These are phyloP conservation scores for Pythium biforme DNA, from an alignment of 352 stramenopile genomes.

Conservation along the genomic window DNA sequence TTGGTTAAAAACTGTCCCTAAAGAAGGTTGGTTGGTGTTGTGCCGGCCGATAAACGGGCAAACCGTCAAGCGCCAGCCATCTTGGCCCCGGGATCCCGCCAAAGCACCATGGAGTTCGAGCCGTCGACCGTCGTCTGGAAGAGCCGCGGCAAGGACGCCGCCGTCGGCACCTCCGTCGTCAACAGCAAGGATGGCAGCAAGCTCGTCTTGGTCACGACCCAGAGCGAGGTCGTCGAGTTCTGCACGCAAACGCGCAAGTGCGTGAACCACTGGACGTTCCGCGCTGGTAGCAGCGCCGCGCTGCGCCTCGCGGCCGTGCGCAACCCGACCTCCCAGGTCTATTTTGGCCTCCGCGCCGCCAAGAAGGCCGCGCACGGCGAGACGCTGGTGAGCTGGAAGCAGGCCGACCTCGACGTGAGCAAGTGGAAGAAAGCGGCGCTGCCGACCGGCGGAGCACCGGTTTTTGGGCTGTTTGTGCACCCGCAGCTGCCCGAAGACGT, in stretches of 20 bases:
- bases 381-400: constrained; percentile 55
- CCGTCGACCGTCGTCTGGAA: constrained; percentile 61
- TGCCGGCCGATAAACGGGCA: background rate
- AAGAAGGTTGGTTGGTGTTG: constrained; percentile 31
- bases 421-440: constrained; percentile 57
- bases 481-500: constrained; percentile 59
- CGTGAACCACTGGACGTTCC: constrained; percentile 77
- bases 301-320: constrained; percentile 53
- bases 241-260: constrained; percentile 62
- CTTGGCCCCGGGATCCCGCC: background rate
- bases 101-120: constrained; percentile 67
- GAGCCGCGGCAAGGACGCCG: constrained; percentile 45
- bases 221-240: constrained; percentile 67
- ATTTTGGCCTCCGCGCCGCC: constrained; percentile 54
- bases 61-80: constrained; percentile 19
- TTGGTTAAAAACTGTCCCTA: constrained; percentile 11
- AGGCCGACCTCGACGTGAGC: constrained; percentile 58
- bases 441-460: constrained; percentile 13
- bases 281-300: constrained; percentile 42
- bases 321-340: constrained; percentile 50
- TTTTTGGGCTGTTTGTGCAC: constrained; percentile 57
- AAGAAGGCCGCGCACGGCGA: constrained; percentile 44
- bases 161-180: constrained; percentile 43
- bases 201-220: constrained; percentile 61
- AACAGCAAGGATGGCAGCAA: constrained; percentile 51